A percentile compares a stretch with the other conserved stretches of the same genome.
Conservation (phyloP, 2,329 filamentous ascomycete species). For the Fusarium proliferatum region DNA sequence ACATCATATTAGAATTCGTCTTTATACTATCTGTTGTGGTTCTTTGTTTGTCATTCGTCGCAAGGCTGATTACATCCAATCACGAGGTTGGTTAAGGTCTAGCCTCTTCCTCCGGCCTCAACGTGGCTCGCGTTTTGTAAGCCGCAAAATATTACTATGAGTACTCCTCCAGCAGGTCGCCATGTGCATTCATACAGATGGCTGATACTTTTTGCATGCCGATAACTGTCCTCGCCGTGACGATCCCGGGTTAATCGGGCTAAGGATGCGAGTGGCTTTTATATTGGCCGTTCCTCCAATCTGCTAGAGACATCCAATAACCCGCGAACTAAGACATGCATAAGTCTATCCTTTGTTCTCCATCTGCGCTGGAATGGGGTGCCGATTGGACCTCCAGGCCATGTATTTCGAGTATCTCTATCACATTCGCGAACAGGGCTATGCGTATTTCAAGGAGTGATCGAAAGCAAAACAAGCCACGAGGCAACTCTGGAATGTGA, state of each 20-base stretch:
- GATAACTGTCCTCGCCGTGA: not conserved
- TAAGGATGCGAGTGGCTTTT: not conserved
- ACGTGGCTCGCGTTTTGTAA: constrained; percentile 1
- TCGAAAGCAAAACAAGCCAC: constrained; percentile 8
- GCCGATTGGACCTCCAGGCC: not conserved
- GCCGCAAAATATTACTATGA: not conserved
- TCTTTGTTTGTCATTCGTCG: constrained; percentile 7
- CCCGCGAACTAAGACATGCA: constrained; percentile 12
- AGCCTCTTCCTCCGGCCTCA: not conserved
- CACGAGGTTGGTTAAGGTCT: not conserved
- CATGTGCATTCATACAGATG: not conserved
- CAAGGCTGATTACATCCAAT: not conserved
- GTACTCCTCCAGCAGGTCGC: not conserved
- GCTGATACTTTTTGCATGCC: constrained; percentile 11
- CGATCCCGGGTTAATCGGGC: not conserved
- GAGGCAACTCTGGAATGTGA: constrained; percentile 11
- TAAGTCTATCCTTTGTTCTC: constrained; percentile 24
- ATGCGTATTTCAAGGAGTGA: not conserved
- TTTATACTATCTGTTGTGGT: not conserved
- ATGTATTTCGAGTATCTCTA: not conserved
- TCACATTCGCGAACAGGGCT: not conserved
- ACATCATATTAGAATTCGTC: not conserved
- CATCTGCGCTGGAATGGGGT: constrained; percentile 7
- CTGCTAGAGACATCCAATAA: constrained; percentile 9
- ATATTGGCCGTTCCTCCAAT: not conserved